These are phyloP conservation scores for Aspergillus hiratsukae DNA, from an alignment of 2,329 filamentous ascomycete genomes.

Conservation along the genomic window DNA sequence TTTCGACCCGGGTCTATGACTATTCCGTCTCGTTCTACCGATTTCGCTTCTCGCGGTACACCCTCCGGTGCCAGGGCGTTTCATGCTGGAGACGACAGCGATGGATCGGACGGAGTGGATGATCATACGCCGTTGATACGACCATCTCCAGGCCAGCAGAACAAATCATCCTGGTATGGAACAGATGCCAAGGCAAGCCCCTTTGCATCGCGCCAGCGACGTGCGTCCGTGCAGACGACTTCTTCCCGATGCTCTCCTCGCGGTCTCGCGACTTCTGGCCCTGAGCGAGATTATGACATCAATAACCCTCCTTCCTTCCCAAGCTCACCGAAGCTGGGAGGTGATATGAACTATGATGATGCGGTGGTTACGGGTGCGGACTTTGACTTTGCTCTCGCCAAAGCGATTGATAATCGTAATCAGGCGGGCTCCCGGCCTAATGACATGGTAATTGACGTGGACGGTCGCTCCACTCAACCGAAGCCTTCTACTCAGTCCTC, in stretches of 20 bases:
- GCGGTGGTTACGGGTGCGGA: constrained; percentile 42
- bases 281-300: constrained; percentile 52
- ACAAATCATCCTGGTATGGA: constrained; percentile 32
- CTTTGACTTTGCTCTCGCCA: constrained; percentile 37
- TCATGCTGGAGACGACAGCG: constrained; percentile 24
- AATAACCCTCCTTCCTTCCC: constrained; percentile 64
- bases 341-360: constrained; percentile 53
- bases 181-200: constrained; percentile 26
- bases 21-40: constrained; percentile 43
- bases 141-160: constrained; percentile 26
- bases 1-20: constrained; percentile 33
- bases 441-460: constrained; percentile 45
- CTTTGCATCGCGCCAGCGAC: constrained; percentile 22
- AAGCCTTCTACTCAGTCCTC: constrained; percentile 30
- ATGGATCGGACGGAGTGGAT: constrained; percentile 33
- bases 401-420: constrained; percentile 34
- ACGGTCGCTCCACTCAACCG: constrained; percentile 24
- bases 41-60: constrained; percentile 27
- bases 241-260: constrained; percentile 29
- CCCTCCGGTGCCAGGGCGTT: constrained; percentile 27
- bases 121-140: constrained; percentile 55
- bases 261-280: constrained; percentile 21
- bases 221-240: constrained; percentile 21
- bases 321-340: constrained; percentile 52
- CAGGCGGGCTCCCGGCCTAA: constrained; percentile 25